Evolutionary conservation across 2,329 filamentous ascomycete genomes (phyloP), one percentile per base, ranked within the genome.

Genomic region (Talaromyces sp.): DNA sequence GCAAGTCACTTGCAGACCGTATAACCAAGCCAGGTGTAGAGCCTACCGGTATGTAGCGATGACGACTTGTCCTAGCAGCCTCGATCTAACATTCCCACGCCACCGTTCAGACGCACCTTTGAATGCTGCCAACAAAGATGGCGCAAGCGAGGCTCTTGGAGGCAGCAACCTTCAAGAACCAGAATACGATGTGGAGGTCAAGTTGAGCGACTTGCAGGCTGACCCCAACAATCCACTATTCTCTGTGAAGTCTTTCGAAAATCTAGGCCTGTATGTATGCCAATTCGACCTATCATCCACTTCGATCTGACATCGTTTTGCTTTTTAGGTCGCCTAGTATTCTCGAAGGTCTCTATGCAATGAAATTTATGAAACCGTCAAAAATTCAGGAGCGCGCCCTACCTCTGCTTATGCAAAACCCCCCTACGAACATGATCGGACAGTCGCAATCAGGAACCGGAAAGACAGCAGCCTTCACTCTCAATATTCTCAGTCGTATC

Each of bases 381-480:
- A 99, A 99, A 82, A 96, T 99, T 70, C 95, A 99, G 82, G 95
- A 97, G 78, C 92, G 90, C 71, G 95, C 95, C 1, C 86, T 99
- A 19, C 95, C 95, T 33, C 85, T 99, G 63, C 90, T 99, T 74
- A 86, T 99, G 68, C 82, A 86, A 71, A 84, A 97, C 74, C 94
- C 95, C n/a, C 90, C 94, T 0, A 85, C 85, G 69, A 98, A 98
- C 79, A 90, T 99, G 86, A 94, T 99, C 74, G 95, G 93, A 3
- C 95, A 99, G 80, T 99, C 95, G n/a, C 95, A 99, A 79, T 99
- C 95, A 2, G 95, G 95, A 71, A 99, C 95, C 22, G 95, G 95
- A 74, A 99, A 99, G 84, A 99, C 95, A 0, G 95, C 93, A 22
- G 95, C 95, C 24, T 99, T 99, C 77, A 91, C 95, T 54, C 89